Base-by-base conservation (phyloP, 192 early-diverging fungal species). In the Thoreauomyces humboldtii region DNA sequence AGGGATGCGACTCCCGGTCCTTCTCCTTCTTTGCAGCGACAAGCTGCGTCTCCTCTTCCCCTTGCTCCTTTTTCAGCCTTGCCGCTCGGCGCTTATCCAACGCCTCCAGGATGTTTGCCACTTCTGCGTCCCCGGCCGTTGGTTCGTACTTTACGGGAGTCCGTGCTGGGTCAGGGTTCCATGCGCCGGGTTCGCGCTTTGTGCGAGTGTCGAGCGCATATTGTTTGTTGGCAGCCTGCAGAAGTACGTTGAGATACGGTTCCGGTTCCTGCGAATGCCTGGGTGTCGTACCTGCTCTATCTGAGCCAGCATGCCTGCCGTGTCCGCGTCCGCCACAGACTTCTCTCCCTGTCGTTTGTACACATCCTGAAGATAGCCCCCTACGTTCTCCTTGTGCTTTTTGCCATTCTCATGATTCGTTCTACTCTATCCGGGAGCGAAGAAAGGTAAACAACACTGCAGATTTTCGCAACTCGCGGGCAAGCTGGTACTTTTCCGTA, bases 301-400 rank as follows among this genome's bases (percentile, higher is more conserved):
- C 7, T 34, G 44, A 12, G 42, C 67, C 46, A 69, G 11, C 67
- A 69, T 69, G 7, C 50, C 59, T 27, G 11, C 19, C 34, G 74
- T 82, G 36, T 91, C 81, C 38, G 87, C 75, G 64, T 91, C 83
- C 55, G 71, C 69, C 59, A 78, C 67, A 31, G 84, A 67, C 71
- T 83, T 81, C 29, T 82, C 81, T 19, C 80, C 80, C 24, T 81
- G 78, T 5, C 68, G 63, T 56, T 85, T 85, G 43, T 84, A 77
- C 28, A 89, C 79, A 45, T 87, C 77, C 22, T 87, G 83, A 38
- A 94, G 54, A 62, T 88, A 91, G 33, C 77, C 76, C 63, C 89
- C 87, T 1, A 91, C 86, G 67, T 87, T 89, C n/a, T 89, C 87
- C 69, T 90, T 92, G 77, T 94, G 92, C 38, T 89, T 88, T 36